These are phyloP conservation scores for Plasmodium vinckei DNA, from an alignment of 169 alveolate genomes.

Conservation along the genomic window DNA sequence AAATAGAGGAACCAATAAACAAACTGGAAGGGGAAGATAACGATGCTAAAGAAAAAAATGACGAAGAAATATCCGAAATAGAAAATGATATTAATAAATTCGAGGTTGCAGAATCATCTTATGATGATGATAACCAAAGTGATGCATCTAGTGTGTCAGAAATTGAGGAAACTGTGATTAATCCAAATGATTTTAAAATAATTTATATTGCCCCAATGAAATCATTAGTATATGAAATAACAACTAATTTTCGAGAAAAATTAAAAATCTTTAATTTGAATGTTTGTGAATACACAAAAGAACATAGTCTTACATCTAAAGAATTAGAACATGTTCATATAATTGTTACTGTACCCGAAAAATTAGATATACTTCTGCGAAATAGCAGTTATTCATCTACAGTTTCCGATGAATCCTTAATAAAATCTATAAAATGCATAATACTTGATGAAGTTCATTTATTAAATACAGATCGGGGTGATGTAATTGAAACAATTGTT, in stretches of 20 bases:
- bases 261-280: conserved; percentile 43
- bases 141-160: neutral
- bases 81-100: neutral
- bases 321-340: conserved; percentile 97
- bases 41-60: neutral
- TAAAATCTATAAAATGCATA: conserved; percentile 93
- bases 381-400: conserved; percentile 93
- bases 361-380: conserved; percentile 99
- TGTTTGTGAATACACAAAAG: conserved; percentile 69
- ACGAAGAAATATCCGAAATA: too few species aligned
- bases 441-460: conserved; percentile 99
- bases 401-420: conserved; percentile 88
- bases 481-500: conserved; percentile 98
- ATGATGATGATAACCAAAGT: neutral
- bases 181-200: conserved; percentile 93
- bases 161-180: conserved; percentile 50
- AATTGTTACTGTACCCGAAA: conserved; percentile 99
- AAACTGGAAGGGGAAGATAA: neutral
- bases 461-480: conserved; percentile 99
- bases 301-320: conserved; percentile 89
- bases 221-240: conserved; percentile 97
- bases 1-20: neutral
- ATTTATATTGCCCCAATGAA: conserved; percentile 99
- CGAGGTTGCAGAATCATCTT: too few species aligned
- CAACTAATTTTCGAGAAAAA: conserved; percentile 34